Evolutionary conservation across 2,329 filamentous ascomycete genomes (phyloP), one percentile per base, ranked within the genome.

Genomic region (Fusarium tanahbumbuense): DNA sequence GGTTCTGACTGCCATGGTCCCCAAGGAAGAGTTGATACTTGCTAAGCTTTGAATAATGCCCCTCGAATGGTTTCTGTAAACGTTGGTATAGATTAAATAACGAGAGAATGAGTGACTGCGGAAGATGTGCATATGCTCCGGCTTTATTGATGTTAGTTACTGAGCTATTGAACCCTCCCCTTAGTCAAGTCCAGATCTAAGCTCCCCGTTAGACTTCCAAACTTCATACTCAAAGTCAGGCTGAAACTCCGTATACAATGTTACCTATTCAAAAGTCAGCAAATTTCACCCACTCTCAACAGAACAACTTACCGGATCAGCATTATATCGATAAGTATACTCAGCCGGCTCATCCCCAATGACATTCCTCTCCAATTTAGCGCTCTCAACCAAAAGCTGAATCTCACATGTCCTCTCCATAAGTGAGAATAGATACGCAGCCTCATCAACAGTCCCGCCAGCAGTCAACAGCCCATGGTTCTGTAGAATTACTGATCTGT

Each of bases 381-480:
- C 56, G 12, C 70, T 74, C 41, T 79, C 79, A 0, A 76, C 78
- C 53, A 78, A 54, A 10, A 80, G 61, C 67, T 80, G 79, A 6
- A 78, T 73, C 54, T 79, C 74, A 42, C 79, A 80, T 3, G 73
- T 75, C 57, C 76, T 67, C 48, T 80, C 78, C 70, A 80, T 74
- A 23, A 76, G 37, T 3, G 69, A 70, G 74, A 90, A 91, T 15
- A 91, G 75, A 72, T 88, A 91, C 0, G 88, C 88, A 0, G 90
- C 89, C 76, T 92, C 89, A 62, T 92, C 90, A 1, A 92, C 89
- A 0, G 89, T 92, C 1, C 76, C 76, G 1, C 90, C 89, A 0
- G 89, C 87, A 0, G 88, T 91, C 45, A 92, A 75, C 15, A 92
- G 76, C 0, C 90, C 90, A 73, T 92, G 89, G 68, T 92, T 92